Evolutionary conservation across 1,284 basidiomycete species (phyloP), one percentile per base, ranked within the genome.

Genomic region (Cryptococcus amylolentus): DNA sequence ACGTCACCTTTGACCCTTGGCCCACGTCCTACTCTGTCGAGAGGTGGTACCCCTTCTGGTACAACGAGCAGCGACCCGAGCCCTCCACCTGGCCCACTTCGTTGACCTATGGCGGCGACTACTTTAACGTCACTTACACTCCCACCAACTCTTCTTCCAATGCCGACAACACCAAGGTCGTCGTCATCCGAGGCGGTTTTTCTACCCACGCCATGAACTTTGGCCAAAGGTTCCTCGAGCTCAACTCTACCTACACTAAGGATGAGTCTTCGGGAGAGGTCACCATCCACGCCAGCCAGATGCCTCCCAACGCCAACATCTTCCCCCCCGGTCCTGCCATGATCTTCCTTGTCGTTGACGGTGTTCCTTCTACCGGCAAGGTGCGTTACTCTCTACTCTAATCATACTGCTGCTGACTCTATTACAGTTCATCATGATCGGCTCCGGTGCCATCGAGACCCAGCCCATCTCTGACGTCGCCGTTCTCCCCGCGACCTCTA

Each of bases 191-290:
- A 57, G 84, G 87, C 23, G 95, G 95, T 12, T 98, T 94, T 82
- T 90, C 90, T 5, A 97, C 92, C 0, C 94, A 97, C 75, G 90
- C 86, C 38, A 89, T 96, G 86, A 94, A 68, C 60, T 69, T 73
- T 57, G 77, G 77, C 47, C 77, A 78, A 61, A 64, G 76, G 52
- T 78, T 77, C 61, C 68, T 92, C 61, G 91, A 79, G 63, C 91
- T 92, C 52, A 88, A 62, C 20, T 91, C 77, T 84, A 84, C 79
- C 86, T 95, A 86, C 79, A 88, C 86, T 1, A 87, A 90, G 62
- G 84, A 89, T 71, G 76, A 75, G 31, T 84, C 89, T 66, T 65
- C 65, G 13, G 89, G 89, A 12, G 84, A 83, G n/a, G 86, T 87
- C 14, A 83, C 82, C n/a, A 81, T 94, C 43, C 87, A 89, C 73